Evolutionary conservation across 768 basidiomycete species (phyloP).

Genomic region (Rhizopogon salebrosus): DNA sequence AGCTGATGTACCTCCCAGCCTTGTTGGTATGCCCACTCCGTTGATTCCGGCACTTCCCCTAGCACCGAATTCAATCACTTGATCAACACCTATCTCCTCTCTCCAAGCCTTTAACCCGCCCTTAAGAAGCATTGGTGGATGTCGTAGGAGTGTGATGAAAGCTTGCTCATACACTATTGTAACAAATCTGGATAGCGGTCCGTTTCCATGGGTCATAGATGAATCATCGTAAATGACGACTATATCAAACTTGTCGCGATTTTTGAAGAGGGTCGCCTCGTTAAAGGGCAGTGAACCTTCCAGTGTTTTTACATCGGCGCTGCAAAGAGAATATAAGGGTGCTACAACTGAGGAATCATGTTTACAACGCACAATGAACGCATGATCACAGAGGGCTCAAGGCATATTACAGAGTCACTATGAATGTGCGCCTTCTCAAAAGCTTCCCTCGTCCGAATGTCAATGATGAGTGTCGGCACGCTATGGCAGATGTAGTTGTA

Average conservation of each 20-base stretch:
- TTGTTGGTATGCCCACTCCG: slow-evolving; percentile 8
- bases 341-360: not conserved
- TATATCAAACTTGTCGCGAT: slow-evolving; percentile 85
- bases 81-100: slow-evolving; percentile 43
- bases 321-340: slow-evolving; percentile 25
- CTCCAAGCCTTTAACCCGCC: slow-evolving; percentile 87
- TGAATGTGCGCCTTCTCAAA: slow-evolving; percentile 74
- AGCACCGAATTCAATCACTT: slow-evolving; percentile 25
- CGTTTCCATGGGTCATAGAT: slow-evolving; percentile 46
- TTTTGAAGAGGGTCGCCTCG: slow-evolving; percentile 72
- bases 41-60: not conserved
- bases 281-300: slow-evolving; percentile 72
- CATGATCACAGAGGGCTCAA: slow-evolving; percentile 75
- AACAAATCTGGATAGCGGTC: slow-evolving; percentile 56
- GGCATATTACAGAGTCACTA: slow-evolving; percentile 65
- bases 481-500: slow-evolving; percentile 46
- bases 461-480: slow-evolving; percentile 69
- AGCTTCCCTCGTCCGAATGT: slow-evolving; percentile 74
- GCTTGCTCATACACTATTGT: slow-evolving; percentile 69
- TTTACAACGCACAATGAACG: slow-evolving; percentile 54
- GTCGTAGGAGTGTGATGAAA: slow-evolving; percentile 64
- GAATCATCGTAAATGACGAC: slow-evolving; percentile 79
- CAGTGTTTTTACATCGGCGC: slow-evolving; percentile 59
- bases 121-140: slow-evolving; percentile 76
- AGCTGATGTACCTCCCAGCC: slow-evolving; percentile 22